Percentiles rank a stretch among this genome's conserved stretches.
Evolutionary conservation across 257 asterid species (phyloP).

Genomic region (Pogostemon cablin): DNA sequence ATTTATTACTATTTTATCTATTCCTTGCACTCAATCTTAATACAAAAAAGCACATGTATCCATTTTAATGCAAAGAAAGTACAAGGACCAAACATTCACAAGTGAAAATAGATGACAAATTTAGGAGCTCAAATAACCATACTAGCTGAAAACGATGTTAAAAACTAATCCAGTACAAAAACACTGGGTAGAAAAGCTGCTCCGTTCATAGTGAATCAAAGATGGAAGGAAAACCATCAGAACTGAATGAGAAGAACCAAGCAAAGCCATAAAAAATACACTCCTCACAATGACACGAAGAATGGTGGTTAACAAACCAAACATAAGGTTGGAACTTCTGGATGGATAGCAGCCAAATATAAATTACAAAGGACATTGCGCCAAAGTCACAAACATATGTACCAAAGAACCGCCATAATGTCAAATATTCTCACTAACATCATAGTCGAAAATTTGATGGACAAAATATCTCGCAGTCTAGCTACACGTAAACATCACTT

Average conservation of each 20-base stretch:
- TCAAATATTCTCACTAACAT: background rate
- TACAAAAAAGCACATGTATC: too few species aligned
- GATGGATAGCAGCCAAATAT: background rate
- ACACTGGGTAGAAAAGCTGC: background rate
- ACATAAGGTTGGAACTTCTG: background rate
- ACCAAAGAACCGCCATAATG: background rate
- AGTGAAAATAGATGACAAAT: too few species aligned
- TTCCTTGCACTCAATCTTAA: too few species aligned
- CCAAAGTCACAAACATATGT: background rate
- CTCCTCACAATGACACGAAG: background rate
- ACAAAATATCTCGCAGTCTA: background rate
- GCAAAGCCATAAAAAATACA: too few species aligned
- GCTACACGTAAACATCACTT: background rate
- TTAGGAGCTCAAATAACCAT: background rate
- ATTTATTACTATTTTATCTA: too few species aligned
- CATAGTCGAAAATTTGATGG: background rate
- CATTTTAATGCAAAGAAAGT: too few species aligned
- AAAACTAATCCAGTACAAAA: background rate
- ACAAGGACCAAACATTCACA: too few species aligned
- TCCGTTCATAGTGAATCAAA: background rate
- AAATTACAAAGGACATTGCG: background rate
- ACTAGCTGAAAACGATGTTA: background rate
- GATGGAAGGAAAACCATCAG: background rate
- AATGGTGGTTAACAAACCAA: background rate
- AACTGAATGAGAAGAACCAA: background rate